These are phyloP conservation scores for Cyclocybe aegerita DNA, from an alignment of 768 basidiomycete genomes.

Conservation along the genomic window DNA sequence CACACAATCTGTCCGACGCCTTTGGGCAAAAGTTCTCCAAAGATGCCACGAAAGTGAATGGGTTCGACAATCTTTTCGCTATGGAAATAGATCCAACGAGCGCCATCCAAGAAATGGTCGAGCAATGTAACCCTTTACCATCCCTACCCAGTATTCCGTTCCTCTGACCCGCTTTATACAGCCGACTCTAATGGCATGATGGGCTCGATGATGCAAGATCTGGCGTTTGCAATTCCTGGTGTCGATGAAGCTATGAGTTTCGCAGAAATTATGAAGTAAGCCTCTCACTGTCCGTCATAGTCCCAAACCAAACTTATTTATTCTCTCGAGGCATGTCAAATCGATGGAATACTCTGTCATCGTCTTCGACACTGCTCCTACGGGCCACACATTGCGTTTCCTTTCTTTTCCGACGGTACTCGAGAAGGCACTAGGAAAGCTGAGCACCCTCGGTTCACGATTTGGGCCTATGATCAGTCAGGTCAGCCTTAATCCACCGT, in stretches of 20 bases:
- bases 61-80: slow-evolving; percentile 93
- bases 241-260: slow-evolving; percentile 99
- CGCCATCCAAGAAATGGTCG: slow-evolving; percentile 98
- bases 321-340: slow-evolving; percentile 82
- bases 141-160: not conserved
- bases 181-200: slow-evolving; percentile 92
- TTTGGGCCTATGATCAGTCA: slow-evolving; percentile 98
- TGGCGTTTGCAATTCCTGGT: slow-evolving; percentile 98
- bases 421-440: slow-evolving; percentile 95
- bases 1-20: slow-evolving; percentile 97
- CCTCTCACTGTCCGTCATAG: slow-evolving; percentile 5
- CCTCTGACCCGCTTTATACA: slow-evolving; percentile 25
- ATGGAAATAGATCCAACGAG: slow-evolving; percentile 99
- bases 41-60: slow-evolving; percentile 97
- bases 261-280: slow-evolving; percentile 99
- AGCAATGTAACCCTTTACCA: slow-evolving; percentile 66
- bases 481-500: slow-evolving; percentile 26
- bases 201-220: slow-evolving; percentile 99
- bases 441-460: slow-evolving; percentile 88
- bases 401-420: slow-evolving; percentile 98
- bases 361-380: slow-evolving; percentile 98
- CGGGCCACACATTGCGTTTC: slow-evolving; percentile 97
- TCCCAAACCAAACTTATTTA: slow-evolving; percentile 4
- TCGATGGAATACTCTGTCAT: slow-evolving; percentile 99
- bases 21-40: slow-evolving; percentile 99